Evolutionary conservation across 371 early-diverging fungal genomes (phyloP), one percentile per base, ranked within the genome.

Genomic region (Blakeslea trispora): DNA sequence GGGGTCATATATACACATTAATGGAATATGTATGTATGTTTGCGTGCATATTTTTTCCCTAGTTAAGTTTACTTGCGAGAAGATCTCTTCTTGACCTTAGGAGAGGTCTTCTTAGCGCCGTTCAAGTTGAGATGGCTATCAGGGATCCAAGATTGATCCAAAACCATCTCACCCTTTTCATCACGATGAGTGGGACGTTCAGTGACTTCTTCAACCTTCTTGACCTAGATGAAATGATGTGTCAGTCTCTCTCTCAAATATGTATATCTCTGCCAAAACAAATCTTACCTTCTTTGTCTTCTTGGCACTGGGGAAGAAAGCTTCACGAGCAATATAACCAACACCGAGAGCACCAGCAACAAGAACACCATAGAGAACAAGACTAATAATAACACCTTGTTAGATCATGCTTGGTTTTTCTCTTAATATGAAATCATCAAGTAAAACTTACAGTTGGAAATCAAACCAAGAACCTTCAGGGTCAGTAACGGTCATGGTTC

Each of bases 131-230:
- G 69, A 24, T 78, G 73, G 2, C 67, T 64, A 22, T 74, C 73
- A 52, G 78, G 78, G 45, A 78, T 78, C 78, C 78, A 78, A 22
- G 78, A 72, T 56, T 78, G 63, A 60, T 78, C 78, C 56, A 78
- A 64, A 34, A 78, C 72, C 75, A 78, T 68, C 14, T 78, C 61
- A 45, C 78, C 78, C 68, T 70, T 71, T 53, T 74, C 78, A 57
- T 78, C 73, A 65, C 78, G 78, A n/a, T 78, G 78, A 42, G 73
- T 59, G 49, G 73, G 68, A 45, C 65, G 69, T 22, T 61, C 70
- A 60, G 54, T 55, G 15, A 54, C 40, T 45, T 69, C 74, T 28
- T 57, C 59, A 22, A 48, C 57, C 61, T 71, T 72, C 66, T 72
- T 72, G 28, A 61, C 39, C 73, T 68, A 56, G 4, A 45, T 3